phyloP scores from a whole-genome alignment of 2,329 filamentous ascomycete species.

The Chrysoporthe deuterocubensis region DNA sequence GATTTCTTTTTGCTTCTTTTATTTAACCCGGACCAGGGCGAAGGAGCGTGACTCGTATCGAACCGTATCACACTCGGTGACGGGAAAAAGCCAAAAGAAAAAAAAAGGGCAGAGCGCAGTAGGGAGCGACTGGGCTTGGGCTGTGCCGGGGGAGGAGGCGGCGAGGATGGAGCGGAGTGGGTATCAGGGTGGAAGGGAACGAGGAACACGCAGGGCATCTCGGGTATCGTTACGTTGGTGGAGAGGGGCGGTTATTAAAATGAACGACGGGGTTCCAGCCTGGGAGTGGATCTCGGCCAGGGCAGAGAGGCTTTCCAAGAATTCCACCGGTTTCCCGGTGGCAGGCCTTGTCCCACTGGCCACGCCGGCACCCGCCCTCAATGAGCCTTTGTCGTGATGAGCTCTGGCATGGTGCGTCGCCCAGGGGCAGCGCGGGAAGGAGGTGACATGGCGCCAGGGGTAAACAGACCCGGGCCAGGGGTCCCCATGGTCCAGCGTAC shows the following conservation, averaged over 20 bases:
- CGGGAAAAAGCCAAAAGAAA: not conserved
- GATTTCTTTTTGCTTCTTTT: not conserved
- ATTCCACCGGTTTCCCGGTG: not conserved
- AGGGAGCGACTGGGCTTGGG: constrained; percentile 1
- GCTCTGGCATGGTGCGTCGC: not conserved
- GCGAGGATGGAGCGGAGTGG: constrained; percentile 8
- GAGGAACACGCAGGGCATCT: not conserved
- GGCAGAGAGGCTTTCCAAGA: too few species aligned
- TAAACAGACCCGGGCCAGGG: constrained; percentile 1
- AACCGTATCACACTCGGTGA: constrained; percentile 3
- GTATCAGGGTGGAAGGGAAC: not conserved
- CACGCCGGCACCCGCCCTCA: not conserved
- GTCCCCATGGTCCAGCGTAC: not conserved
- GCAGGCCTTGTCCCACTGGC: not conserved
- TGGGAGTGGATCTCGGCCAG: constrained; percentile 11
- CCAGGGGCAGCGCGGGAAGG: constrained; percentile 3
- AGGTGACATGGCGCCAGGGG: constrained; percentile 13
- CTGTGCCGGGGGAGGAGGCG: not conserved
- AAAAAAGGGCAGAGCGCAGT: constrained; percentile 3
- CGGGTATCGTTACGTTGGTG: constrained; percentile 13
- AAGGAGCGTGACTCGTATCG: constrained; percentile 18
- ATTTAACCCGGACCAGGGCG: not conserved
- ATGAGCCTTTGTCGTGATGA: constrained; percentile 5
- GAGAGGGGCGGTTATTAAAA: constrained; percentile 23
- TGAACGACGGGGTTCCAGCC: constrained; percentile 15